Percentiles rank a stretch among this genome's conserved stretches.
phyloP scores from a whole-genome alignment of 108 stramenopile species.

The Chaetoceros tenuissimus region DNA sequence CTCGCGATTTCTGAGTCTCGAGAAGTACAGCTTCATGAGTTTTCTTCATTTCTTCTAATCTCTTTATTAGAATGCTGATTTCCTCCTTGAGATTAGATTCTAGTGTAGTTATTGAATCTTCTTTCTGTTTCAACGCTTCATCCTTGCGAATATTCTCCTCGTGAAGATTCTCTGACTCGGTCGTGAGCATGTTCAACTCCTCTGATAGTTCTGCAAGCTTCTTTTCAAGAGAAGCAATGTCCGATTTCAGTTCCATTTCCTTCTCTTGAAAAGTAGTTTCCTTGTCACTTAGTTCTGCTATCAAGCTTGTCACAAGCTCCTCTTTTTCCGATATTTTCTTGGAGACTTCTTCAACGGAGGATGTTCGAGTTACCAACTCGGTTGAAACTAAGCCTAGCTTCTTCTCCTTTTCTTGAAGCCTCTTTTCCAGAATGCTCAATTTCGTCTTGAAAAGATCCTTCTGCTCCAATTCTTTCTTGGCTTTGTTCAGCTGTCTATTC shows the following conservation, averaged over 20 bases:
- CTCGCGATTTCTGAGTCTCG: not conserved
- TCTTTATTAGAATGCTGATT: not conserved
- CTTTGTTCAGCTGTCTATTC: not conserved
- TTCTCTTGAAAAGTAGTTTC: not conserved
- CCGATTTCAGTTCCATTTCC: not conserved
- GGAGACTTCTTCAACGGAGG: not conserved
- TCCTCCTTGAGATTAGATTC: not conserved
- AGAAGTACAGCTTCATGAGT: not conserved
- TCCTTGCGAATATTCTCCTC: not conserved
- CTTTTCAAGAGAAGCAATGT: not conserved
- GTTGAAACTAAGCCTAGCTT: not conserved
- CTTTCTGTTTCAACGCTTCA: not conserved
- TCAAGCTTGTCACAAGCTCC: not conserved
- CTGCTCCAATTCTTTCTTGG: not conserved
- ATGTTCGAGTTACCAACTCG: not conserved
- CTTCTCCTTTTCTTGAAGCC: not conserved
- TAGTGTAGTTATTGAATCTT: not conserved
- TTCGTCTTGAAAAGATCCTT: not conserved
- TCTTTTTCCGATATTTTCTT: not conserved
- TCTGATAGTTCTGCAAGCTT: not conserved
- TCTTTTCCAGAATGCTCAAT: not conserved
- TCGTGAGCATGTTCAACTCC: not conserved
- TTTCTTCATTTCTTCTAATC: not conserved
- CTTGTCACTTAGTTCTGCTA: not conserved
- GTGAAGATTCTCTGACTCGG: not conserved